These are phyloP conservation scores for Heimioporus sp. DNA, from an alignment of 768 basidiomycete species.

Conservation along the genomic window DNA sequence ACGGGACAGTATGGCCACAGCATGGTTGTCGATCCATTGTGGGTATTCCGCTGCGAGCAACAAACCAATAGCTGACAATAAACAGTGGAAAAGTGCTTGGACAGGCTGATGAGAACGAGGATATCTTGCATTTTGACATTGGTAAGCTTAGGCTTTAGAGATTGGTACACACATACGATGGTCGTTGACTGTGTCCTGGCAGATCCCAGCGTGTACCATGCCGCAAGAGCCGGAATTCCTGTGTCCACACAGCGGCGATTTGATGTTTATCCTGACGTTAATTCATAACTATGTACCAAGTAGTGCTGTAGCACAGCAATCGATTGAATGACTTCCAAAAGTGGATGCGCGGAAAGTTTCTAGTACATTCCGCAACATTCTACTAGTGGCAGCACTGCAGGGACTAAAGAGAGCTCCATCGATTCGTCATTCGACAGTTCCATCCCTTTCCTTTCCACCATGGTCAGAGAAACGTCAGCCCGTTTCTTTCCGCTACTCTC, in stretches of 20 bases:
- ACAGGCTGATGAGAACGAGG: slow-evolving; percentile 74
- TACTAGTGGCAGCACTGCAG: slow-evolving; percentile 29
- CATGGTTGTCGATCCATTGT: slow-evolving; percentile 90
- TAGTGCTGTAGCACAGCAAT: neutral
- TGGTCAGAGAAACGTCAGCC: slow-evolving; percentile 69
- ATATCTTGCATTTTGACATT: slow-evolving; percentile 77
- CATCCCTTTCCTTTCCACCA: slow-evolving; percentile 27
- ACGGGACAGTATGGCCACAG: slow-evolving; percentile 79
- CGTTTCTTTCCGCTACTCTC: neutral
- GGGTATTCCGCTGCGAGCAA: slow-evolving; percentile 27
- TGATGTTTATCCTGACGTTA: slow-evolving; percentile 86
- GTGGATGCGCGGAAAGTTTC: slow-evolving; percentile 23
- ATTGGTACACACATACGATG: neutral
- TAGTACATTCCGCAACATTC: slow-evolving; percentile 34
- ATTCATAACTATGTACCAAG: slow-evolving; percentile 6
- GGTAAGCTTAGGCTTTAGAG: slow-evolving; percentile 48
- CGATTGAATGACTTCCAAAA: slow-evolving; percentile 14
- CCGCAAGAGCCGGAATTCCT: slow-evolving; percentile 80
- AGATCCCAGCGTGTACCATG: slow-evolving; percentile 62
- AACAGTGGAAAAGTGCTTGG: slow-evolving; percentile 70
- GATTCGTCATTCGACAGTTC: slow-evolving; percentile 8
- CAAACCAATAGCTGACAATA: slow-evolving; percentile 5
- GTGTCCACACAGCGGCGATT: slow-evolving; percentile 91
- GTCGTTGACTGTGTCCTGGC: slow-evolving; percentile 24
- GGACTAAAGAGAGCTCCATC: slow-evolving; percentile 20